phyloP scores from a whole-genome alignment of 2,329 filamentous ascomycete genomes.

The Domatiomyces globalis region DNA sequence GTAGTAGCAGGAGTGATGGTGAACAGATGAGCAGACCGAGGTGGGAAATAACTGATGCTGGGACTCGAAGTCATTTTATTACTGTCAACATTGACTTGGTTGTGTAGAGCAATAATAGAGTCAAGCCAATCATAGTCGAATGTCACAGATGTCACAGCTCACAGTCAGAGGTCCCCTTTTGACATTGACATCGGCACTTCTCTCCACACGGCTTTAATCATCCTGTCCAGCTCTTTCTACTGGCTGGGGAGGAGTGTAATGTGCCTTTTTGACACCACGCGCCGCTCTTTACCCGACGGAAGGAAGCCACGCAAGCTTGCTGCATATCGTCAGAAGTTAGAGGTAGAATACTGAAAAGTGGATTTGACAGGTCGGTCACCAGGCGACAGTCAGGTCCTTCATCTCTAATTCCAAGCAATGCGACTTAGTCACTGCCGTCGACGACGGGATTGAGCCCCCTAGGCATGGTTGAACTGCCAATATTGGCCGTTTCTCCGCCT shows the following conservation, averaged over 20 bases:
- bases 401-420: neutral
- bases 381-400: neutral
- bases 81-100: neutral
- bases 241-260: neutral
- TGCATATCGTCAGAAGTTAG: neutral
- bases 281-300: neutral
- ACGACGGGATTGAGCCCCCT: neutral
- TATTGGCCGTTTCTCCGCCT: neutral
- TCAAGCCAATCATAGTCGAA: neutral
- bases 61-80: neutral
- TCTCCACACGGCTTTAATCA: neutral
- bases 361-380: neutral
- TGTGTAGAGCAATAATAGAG: neutral
- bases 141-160: neutral
- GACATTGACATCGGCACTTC: neutral
- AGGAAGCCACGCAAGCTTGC: neutral
- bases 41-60: neutral
- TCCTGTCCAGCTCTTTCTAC: neutral
- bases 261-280: neutral
- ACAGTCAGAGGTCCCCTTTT: neutral
- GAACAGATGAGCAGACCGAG: neutral
- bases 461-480: neutral
- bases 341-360: neutral
- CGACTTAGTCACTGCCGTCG: neutral
- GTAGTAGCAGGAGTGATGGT: neutral